These are phyloP conservation scores for Cylindrotheca fusiformis DNA, from an alignment of 108 stramenopile species.

Conservation along the genomic window DNA sequence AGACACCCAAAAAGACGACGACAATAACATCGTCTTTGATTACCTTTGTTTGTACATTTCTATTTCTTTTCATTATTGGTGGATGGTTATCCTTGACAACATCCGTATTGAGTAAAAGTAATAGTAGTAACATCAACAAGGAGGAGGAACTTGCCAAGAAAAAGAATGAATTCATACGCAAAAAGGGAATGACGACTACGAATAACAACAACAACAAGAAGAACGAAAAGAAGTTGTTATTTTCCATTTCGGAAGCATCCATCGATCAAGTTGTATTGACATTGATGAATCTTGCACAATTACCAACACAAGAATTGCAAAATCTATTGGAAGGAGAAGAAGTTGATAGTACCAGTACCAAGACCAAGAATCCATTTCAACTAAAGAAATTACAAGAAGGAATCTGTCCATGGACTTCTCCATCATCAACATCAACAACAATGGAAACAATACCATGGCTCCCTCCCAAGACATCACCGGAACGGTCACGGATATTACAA, in stretches of 20 bases:
- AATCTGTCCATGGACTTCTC: neutral
- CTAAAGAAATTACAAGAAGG: neutral
- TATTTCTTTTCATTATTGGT: neutral
- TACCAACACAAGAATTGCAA: neutral
- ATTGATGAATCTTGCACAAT: neutral
- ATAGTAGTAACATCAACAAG: neutral
- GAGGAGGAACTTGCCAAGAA: neutral
- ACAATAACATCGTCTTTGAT: neutral
- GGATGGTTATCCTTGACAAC: neutral
- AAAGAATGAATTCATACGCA: neutral
- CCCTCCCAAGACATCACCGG: neutral
- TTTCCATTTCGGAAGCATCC: neutral
- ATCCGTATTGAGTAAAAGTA: neutral
- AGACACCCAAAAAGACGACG: neutral
- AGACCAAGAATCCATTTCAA: neutral
- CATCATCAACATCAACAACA: neutral
- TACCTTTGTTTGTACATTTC: neutral
- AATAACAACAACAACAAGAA: too few species aligned
- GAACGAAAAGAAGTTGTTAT: too few species aligned
- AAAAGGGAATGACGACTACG: too few species aligned
- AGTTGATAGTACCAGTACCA: neutral
- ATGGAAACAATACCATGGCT: too few species aligned
- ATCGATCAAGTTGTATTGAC: neutral
- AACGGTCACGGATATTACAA: neutral
- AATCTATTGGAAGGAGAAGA: neutral